Base-by-base conservation (phyloP, 2,329 filamentous ascomycete genomes). In the Fusarium praegraminearum region DNA sequence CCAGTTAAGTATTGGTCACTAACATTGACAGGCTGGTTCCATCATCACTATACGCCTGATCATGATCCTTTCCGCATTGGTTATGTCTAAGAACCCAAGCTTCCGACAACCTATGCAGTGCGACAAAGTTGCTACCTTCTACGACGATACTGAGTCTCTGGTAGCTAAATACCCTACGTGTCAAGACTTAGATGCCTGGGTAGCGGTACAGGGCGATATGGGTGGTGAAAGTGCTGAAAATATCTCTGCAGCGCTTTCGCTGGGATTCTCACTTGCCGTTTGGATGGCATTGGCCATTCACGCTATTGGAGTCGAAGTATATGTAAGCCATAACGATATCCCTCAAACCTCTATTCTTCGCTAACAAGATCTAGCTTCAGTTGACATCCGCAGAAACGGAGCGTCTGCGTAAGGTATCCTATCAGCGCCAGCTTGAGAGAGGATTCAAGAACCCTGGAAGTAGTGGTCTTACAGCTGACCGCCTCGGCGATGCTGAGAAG, bases 21-120 rank as follows among this genome's bases (percentile, higher is more conserved):
- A 10, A 65, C 2, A 4, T 7, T 3, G 2, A 4, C 3, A 63
- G 63, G 57, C 47, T 40, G 64, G 64, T 1, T 57, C 62, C 1
- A 67, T 67, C 9, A 67, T 67, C 3, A 67, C 65, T 0, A 3
- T 67, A 1, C 57, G 63, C 15, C 6, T 67, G 1, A 67, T 67
- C 1, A 67, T 67, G 58, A 67, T 67, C 11, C 51, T 59, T 22
- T 57, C 63, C 15, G 65, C 63, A 1, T 0, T 36, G 1, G 1
- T 22, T 18, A 67, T 67, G 65, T 67, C 63, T 4, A 67, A 54
- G 18, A 59, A 30, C 2, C 40, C 63, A 7, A 54, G 40, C 8
- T 67, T 44, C 30, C 35, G 58, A 2, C 22, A 67, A 2, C 47
- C 65, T 6, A 67, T 67, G 47, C 33, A 24, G 20, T 67, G 63